A percentile compares a stretch with the other conserved stretches of the same genome.
These are phyloP conservation scores for Aquanectria penicillioides DNA, from an alignment of 2,329 filamentous ascomycete species.

Conservation along the genomic window DNA sequence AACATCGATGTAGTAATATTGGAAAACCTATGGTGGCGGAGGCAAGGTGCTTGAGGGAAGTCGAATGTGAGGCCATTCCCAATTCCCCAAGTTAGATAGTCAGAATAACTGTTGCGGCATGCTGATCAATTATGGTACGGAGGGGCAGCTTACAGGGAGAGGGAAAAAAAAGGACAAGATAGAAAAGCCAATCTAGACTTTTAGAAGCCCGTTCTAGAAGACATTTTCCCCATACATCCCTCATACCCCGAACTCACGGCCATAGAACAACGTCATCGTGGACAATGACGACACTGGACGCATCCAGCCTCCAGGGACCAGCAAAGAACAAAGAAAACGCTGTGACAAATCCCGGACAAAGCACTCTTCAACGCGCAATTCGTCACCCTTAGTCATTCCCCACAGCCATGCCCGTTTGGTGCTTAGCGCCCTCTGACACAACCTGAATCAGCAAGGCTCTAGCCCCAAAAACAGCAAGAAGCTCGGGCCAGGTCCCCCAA, in stretches of 20 bases:
- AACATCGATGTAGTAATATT: too few species aligned
- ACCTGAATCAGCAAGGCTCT: slow-evolving; percentile 40
- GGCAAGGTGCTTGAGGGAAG: neutral
- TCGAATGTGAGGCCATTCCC: slow-evolving; percentile 1
- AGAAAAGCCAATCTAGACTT: too few species aligned
- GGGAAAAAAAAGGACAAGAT: too few species aligned
- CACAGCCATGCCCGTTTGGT: neutral
- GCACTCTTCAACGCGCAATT: slow-evolving; percentile 5
- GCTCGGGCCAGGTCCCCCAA: neutral
- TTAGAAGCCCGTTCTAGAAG: too few species aligned
- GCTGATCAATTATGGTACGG: neutral
- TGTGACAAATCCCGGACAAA: slow-evolving; percentile 9
- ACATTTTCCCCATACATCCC: too few species aligned
- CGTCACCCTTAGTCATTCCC: slow-evolving; percentile 31
- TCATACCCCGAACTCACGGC: too few species aligned
- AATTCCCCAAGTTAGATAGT: neutral
- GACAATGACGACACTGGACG: too few species aligned
- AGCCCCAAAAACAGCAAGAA: slow-evolving; percentile 24
- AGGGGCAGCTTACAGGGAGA: neutral
- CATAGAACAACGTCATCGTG: too few species aligned
- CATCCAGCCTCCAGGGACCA: too few species aligned
- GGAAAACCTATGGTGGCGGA: too few species aligned
- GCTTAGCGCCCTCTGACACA: slow-evolving; percentile 20
- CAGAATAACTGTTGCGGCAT: too few species aligned
- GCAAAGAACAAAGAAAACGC: neutral